A percentile compares a stretch with the other conserved stretches of the same genome.
phyloP scores from a whole-genome alignment of 495 filamentous ascomycete genomes.

The Arthonia radiata region DNA sequence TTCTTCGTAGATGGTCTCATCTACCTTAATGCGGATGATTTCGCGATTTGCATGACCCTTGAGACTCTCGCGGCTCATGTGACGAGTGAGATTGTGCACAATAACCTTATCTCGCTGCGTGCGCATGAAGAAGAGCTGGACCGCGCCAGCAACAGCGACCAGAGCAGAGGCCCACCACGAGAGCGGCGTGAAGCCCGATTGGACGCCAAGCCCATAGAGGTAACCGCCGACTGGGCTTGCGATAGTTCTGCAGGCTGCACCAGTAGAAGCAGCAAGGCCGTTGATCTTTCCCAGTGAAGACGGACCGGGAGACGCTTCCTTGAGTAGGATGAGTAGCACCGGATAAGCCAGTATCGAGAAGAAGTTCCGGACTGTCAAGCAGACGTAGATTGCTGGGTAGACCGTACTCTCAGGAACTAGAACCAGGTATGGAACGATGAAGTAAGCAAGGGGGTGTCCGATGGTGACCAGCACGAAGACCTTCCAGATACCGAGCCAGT shows the following conservation, averaged over 20 bases:
- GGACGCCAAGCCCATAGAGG: constrained; percentile 42
- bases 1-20: too few relatives aligned
- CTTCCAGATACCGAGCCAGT: constrained; percentile 46
- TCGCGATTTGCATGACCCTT: too few relatives aligned
- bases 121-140: constrained; percentile 50
- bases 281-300: constrained; percentile 54
- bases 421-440: constrained; percentile 45
- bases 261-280: constrained; percentile 54
- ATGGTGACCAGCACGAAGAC: constrained; percentile 49
- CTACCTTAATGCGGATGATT: too few relatives aligned
- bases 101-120: too few relatives aligned
- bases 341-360: constrained; percentile 57
- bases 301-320: constrained; percentile 48
- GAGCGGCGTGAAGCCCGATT: constrained; percentile 43
- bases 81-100: too few relatives aligned
- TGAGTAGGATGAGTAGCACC: constrained; percentile 57
- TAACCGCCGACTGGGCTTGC: constrained; percentile 54
- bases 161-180: constrained; percentile 55
- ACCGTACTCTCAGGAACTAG: constrained; percentile 31
- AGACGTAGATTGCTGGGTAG: constrained; percentile 48
- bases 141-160: constrained; percentile 40
- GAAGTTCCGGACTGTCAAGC: constrained; percentile 44
- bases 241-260: constrained; percentile 50
- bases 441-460: constrained; percentile 50
- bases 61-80: too few relatives aligned